Conservation (phyloP, 345 rosid genomes). For the Heritiera fomes region DNA sequence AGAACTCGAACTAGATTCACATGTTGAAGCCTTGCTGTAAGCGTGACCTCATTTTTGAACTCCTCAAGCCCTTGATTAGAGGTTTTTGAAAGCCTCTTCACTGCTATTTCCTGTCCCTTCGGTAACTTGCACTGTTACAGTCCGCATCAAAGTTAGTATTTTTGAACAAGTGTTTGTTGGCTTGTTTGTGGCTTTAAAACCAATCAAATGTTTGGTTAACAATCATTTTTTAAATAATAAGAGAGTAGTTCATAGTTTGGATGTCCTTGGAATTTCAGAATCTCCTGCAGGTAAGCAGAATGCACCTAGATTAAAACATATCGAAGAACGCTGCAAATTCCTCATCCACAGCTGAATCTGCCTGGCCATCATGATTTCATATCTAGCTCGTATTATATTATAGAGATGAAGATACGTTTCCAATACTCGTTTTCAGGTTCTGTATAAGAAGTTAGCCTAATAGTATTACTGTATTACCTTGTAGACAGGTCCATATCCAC, state of each 20-base stretch:
- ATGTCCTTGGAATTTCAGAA: neutral
- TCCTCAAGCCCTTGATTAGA: slow-evolving; percentile 22
- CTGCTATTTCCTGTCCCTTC: slow-evolving; percentile 5
- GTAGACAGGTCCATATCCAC: slow-evolving; percentile 30
- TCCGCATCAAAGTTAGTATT: neutral
- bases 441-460: neutral
- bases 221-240: neutral
- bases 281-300: neutral
- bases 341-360: neutral
- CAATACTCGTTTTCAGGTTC: neutral
- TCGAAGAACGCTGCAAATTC: neutral
- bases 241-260: neutral
- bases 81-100: slow-evolving; percentile 7
- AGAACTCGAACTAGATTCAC: slow-evolving; percentile 19
- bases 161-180: neutral
- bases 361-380: neutral
- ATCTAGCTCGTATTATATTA: neutral
- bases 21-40: slow-evolving; percentile 5
- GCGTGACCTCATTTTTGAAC: slow-evolving; percentile 31
- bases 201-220: neutral
- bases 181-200: neutral
- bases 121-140: neutral
- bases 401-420: neutral
- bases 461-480: slow-evolving; percentile 17
- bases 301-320: neutral